Percentiles rank a stretch among this genome's conserved stretches.
These are phyloP conservation scores for Boletus calvinii DNA, from an alignment of 1,284 basidiomycete species.

Conservation along the genomic window DNA sequence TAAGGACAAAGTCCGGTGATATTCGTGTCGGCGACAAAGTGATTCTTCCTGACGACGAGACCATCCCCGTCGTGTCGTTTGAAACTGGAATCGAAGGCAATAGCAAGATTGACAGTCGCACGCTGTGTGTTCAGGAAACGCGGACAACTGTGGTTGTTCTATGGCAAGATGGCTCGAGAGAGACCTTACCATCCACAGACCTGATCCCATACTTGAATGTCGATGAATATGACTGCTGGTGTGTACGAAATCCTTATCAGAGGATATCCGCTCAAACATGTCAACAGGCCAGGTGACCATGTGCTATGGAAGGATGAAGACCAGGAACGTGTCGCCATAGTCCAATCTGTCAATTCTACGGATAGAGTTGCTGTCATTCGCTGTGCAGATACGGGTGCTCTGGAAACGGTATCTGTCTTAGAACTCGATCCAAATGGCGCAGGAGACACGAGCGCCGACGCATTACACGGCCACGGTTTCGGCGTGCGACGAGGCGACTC, in stretches of 20 bases:
- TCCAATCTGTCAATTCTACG: conserved; percentile 74
- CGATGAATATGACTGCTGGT: conserved; percentile 87
- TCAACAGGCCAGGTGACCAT: conserved; percentile 83
- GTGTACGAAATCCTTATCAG: conserved; percentile 27
- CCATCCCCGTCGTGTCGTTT: conserved; percentile 55
- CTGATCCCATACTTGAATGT: conserved; percentile 82
- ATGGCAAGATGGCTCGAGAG: conserved; percentile 84
- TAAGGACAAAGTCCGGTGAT: conserved; percentile 63
- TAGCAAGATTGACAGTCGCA: conserved; percentile 50
- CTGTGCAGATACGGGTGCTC: conserved; percentile 49
- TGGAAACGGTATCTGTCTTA: conserved; percentile 76
- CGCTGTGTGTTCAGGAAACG: conserved; percentile 69
- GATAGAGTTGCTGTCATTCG: conserved; percentile 71
- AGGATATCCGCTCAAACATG: conserved; percentile 5
- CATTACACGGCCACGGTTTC: conserved; percentile 45
- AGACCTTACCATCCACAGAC: conserved; percentile 58
- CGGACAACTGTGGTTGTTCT: conserved; percentile 69
- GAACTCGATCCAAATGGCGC: conserved; percentile 85
- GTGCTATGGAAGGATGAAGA: conserved; percentile 84
- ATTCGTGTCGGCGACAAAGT: conserved; percentile 71
- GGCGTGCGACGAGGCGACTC: conserved; percentile 81
- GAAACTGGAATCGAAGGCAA: conserved; percentile 47
- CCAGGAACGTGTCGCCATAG: conserved; percentile 64
- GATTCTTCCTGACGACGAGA: conserved; percentile 46
- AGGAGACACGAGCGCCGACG: conserved; percentile 46